Base-by-base conservation (phyloP, 306 rosid genomes). In the Malus fusca region DNA sequence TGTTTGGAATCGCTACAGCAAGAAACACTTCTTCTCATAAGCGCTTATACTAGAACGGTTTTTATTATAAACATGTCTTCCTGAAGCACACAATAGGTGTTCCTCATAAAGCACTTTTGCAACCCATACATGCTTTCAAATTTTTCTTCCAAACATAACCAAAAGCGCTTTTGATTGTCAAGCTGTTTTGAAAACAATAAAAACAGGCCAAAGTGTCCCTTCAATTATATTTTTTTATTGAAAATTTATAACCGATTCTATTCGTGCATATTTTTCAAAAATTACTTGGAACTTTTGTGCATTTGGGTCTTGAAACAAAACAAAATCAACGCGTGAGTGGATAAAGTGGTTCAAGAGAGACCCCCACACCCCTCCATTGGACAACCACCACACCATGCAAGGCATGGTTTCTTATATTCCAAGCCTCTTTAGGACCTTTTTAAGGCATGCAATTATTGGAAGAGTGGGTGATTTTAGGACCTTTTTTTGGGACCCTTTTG, bases 271-370 rank as follows among this genome's bases (percentile, higher is more conserved):
- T 48, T 48, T 48, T 48, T 48, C 2, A 15, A 3, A 48, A 48
- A 15, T 48, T 48, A 69, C 35, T 18, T 81, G 17, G 44, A 64
- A 51, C 15, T 33, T 56, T 43, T 76, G 51, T 28, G 64, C 35
- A n/a, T 70, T 74, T 76, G 71, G 75, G 78, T 75, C 81, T 68
- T 37, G 53, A 25, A 25, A 53, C 40, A 63, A 31, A 64, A 56
- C 77, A 76, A 64, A 70, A 56, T 18, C 23, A 69, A 58, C 26
- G 51, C 30, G 71, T 61, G 61, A 46, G 44, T 60, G 19, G 64
- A 70, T 76, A 69, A 48, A 42, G 78, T 76, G 84, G 81, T 81
- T 78, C 80, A 53, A 69, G 62, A 62, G 72, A 64, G 72, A 23
- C 18, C 72, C 61, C 30, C 30, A 12, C 25, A 22, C 60, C 60